These are phyloP conservation scores for Teunomyces atbi DNA, from an alignment of 805 yeast species.

Conservation along the genomic window DNA sequence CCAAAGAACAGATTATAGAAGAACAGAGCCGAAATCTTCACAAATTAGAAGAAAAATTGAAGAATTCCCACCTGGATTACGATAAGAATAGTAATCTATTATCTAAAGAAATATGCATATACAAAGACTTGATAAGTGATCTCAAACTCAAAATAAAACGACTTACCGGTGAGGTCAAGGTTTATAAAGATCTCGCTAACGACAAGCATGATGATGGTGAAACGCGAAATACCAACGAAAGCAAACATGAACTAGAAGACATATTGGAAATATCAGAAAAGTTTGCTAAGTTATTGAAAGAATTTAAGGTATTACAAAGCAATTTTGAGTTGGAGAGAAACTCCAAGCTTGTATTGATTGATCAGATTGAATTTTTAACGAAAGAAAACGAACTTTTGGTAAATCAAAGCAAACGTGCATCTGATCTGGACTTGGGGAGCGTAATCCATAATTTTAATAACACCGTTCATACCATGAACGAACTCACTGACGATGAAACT, in stretches of 20 bases:
- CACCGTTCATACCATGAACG: slow-evolving; percentile 23
- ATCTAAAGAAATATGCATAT: slow-evolving; percentile 28
- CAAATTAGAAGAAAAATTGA: slow-evolving; percentile 27
- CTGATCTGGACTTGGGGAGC: slow-evolving; percentile 6
- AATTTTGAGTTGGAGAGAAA: slow-evolving; percentile 53
- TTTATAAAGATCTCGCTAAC: slow-evolving; percentile 6
- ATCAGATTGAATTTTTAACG: slow-evolving; percentile 51
- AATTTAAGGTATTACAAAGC: slow-evolving; percentile 42
- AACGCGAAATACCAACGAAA: not conserved
- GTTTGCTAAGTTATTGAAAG: slow-evolving; percentile 31
- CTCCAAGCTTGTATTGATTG: slow-evolving; percentile 51
- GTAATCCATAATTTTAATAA: slow-evolving; percentile 5
- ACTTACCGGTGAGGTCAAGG: slow-evolving; percentile 17
- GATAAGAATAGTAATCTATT: slow-evolving; percentile 25
- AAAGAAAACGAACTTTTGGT: slow-evolving; percentile 26
- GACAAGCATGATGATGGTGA: slow-evolving; percentile 5
- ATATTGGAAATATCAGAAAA: slow-evolving; percentile 19
- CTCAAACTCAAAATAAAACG: slow-evolving; percentile 25
- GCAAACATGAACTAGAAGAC: slow-evolving; percentile 9
- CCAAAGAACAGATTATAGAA: slow-evolving; percentile 21
- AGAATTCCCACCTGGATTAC: slow-evolving; percentile 28
- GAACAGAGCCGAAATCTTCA: slow-evolving; percentile 26
- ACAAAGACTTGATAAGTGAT: slow-evolving; percentile 33
- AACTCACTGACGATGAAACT: slow-evolving; percentile 16
- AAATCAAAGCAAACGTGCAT: slow-evolving; percentile 10